Conservation (phyloP, 768 basidiomycete species). For the Trametes villosa region DNA sequence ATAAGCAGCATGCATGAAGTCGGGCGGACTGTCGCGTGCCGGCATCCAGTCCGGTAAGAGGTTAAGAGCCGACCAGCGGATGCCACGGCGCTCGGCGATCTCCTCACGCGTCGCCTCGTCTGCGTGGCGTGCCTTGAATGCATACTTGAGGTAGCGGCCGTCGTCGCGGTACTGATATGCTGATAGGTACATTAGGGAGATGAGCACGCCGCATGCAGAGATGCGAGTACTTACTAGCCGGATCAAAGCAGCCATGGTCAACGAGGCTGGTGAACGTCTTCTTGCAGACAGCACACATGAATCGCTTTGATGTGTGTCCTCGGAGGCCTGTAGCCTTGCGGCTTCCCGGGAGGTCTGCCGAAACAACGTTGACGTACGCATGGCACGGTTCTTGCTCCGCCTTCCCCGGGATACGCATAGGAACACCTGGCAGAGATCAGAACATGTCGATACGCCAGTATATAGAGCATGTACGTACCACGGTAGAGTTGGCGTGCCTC, state of each 20-base stretch:
- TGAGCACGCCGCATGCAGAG: background rate
- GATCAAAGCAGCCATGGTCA: background rate
- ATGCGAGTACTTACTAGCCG: background rate
- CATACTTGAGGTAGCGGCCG: background rate
- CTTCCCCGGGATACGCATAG: background rate
- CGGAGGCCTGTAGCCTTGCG: background rate
- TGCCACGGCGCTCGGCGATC: background rate
- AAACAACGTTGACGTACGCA: background rate
- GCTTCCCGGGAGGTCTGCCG: background rate
- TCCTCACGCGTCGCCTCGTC: background rate
- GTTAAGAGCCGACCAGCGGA: background rate
- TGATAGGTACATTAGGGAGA: background rate
- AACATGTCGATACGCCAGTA: background rate
- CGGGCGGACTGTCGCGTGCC: background rate
- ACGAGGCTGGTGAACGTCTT: background rate
- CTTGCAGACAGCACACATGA: constrained; percentile 1
- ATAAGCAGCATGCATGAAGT: constrained; percentile 5
- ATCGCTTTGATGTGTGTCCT: background rate
- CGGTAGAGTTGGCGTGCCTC: background rate
- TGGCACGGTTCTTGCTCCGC: background rate
- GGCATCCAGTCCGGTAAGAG: background rate
- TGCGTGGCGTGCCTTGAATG: background rate
- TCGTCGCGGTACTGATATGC: background rate
- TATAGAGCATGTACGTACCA: background rate
- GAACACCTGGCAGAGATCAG: background rate